These are phyloP conservation scores for Talaromyces wortmannii DNA, from an alignment of 495 filamentous ascomycete genomes.

Conservation along the genomic window DNA sequence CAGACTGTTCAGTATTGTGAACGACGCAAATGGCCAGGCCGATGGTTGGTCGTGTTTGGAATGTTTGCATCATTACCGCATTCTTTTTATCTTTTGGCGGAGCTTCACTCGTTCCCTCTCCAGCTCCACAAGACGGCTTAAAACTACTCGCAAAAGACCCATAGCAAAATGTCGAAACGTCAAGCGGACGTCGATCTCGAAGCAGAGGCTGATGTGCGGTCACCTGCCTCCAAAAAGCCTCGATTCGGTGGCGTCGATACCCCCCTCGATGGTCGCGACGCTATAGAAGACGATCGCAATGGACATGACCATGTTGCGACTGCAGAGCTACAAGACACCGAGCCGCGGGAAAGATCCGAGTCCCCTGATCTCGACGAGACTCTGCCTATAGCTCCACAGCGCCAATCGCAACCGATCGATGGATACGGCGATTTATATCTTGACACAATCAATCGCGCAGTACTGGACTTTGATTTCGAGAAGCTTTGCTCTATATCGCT, in stretches of 20 bases:
- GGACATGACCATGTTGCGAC: slow-evolving; percentile 29
- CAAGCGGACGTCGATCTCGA: slow-evolving; percentile 73
- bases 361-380: slow-evolving; percentile 32
- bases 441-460: slow-evolving; percentile 83
- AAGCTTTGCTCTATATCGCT: slow-evolving; percentile 94
- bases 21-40: not conserved
- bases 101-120: slow-evolving; percentile 4
- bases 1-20: not conserved
- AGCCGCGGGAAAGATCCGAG: slow-evolving; percentile 29
- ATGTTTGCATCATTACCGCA: slow-evolving; percentile 27
- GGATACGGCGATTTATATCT: slow-evolving; percentile 96
- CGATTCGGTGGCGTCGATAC: slow-evolving; percentile 51
- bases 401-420: slow-evolving; percentile 72
- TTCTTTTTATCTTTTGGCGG: not conserved
- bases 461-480: slow-evolving; percentile 96
- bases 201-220: slow-evolving; percentile 46
- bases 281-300: slow-evolving; percentile 26
- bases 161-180: slow-evolving; percentile 61
- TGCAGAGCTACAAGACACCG: slow-evolving; percentile 31
- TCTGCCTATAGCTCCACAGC: slow-evolving; percentile 33
- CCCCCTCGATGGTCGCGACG: slow-evolving; percentile 24
- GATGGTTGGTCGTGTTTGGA: slow-evolving; percentile 22
- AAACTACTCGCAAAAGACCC: not conserved
- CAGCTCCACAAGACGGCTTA: slow-evolving; percentile 9
- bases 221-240: slow-evolving; percentile 71